These are phyloP conservation scores for Candida odintsovae DNA, from an alignment of 805 yeast species.

Conservation along the genomic window DNA sequence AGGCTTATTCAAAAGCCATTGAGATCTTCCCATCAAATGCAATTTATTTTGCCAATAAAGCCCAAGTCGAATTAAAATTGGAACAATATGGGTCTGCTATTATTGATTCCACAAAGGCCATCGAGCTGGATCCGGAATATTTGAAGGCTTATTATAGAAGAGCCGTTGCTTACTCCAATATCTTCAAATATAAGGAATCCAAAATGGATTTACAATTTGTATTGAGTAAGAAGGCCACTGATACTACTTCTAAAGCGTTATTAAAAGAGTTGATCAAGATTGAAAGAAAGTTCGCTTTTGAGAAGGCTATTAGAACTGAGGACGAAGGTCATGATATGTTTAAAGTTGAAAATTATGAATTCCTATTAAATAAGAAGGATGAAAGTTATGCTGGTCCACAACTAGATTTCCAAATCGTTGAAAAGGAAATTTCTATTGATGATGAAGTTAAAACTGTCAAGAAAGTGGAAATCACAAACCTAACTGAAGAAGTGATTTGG, in stretches of 20 bases:
- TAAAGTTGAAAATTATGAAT: constrained; percentile 15
- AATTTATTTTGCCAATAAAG: constrained; percentile 76
- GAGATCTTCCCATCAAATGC: constrained; percentile 51
- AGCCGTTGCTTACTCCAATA: constrained; percentile 75
- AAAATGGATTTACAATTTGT: constrained; percentile 62
- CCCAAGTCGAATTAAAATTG: constrained; percentile 79
- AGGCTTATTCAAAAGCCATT: constrained; percentile 69
- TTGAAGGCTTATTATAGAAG: constrained; percentile 82
- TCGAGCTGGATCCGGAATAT: constrained; percentile 59
- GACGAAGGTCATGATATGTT: constrained; percentile 46
- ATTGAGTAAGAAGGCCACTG: constrained; percentile 45
- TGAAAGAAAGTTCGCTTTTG: constrained; percentile 72
- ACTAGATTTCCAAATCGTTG: constrained; percentile 32
- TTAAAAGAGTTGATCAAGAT: constrained; percentile 57
- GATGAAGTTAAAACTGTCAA: constrained; percentile 1
- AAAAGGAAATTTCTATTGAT: constrained; percentile 19
- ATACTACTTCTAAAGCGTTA: constrained; percentile 58
- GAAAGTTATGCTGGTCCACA: constrained; percentile 54
- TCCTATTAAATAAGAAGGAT: constrained; percentile 32
- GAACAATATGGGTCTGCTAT: constrained; percentile 87
- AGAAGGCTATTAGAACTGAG: constrained; percentile 76
- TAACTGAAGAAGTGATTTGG: constrained; percentile 51
- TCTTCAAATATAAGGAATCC: constrained; percentile 71
- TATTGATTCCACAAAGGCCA: constrained; percentile 67
- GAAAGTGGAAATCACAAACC: constrained; percentile 18